phyloP scores from a whole-genome alignment of 495 filamentous ascomycete species.

The Tetracladium marchalianum region DNA sequence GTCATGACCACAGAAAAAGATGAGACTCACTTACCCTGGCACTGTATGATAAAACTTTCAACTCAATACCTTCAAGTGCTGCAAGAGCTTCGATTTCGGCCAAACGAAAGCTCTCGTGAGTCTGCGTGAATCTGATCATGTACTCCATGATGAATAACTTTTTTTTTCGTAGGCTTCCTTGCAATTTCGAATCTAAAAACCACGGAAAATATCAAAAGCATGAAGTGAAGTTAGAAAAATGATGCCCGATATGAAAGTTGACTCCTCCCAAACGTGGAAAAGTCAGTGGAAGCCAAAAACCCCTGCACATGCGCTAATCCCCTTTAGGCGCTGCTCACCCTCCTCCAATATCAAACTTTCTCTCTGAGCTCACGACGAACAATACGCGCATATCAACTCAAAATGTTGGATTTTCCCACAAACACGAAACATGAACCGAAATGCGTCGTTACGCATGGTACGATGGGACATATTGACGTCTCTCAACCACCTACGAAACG shows the following conservation, averaged over 20 bases:
- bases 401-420: constrained; percentile 14
- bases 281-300: background rate
- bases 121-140: constrained; percentile 82
- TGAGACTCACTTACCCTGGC: constrained; percentile 46
- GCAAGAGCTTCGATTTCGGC: constrained; percentile 84
- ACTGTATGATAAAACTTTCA: constrained; percentile 64
- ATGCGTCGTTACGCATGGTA: constrained; percentile 60
- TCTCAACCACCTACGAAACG: constrained; percentile 61
- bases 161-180: background rate
- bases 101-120: constrained; percentile 80
- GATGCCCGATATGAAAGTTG: background rate
- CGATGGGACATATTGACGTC: constrained; percentile 55
- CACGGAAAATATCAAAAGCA: background rate
- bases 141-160: constrained; percentile 49
- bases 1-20: constrained; percentile 1
- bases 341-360: background rate
- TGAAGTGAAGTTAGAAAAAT: background rate
- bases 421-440: constrained; percentile 37
- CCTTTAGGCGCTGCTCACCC: background rate
- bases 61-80: constrained; percentile 48
- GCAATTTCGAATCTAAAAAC: background rate
- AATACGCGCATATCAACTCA: background rate
- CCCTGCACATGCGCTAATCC: background rate
- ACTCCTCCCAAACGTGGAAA: too few relatives aligned
- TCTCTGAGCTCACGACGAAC: background rate